phyloP scores from a whole-genome alignment of 352 stramenopile genomes.

The Pythium apleroticum region DNA sequence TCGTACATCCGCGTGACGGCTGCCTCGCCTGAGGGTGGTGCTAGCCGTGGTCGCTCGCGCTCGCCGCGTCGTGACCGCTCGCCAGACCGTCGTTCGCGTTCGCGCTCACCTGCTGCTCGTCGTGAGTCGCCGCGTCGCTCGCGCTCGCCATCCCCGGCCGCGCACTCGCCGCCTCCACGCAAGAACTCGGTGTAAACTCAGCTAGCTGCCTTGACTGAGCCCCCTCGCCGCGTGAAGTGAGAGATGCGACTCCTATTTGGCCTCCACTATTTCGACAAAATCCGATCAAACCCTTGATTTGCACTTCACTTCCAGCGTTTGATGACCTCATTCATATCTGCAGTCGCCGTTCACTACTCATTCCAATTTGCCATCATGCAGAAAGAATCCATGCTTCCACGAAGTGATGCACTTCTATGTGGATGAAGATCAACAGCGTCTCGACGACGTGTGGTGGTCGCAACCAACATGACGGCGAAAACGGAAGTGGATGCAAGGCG shows the following conservation, averaged over 20 bases:
- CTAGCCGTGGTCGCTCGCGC: conserved; percentile 51
- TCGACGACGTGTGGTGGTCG: no score
- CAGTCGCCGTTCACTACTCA: no score
- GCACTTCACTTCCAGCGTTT: not conserved
- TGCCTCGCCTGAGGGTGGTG: conserved; percentile 15
- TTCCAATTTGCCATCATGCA: no score
- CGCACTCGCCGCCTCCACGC: conserved; percentile 50
- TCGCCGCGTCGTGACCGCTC: conserved; percentile 59
- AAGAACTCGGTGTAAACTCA: conserved; percentile 73
- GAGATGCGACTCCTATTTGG: conserved; percentile 15
- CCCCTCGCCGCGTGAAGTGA: not conserved
- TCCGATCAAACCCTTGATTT: conserved; percentile 1
- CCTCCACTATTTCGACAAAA: conserved; percentile 9
- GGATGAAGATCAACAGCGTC: no score
- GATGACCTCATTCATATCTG: no score
- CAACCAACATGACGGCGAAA: no score
- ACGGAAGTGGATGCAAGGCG: no score
- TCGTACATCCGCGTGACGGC: conserved; percentile 76
- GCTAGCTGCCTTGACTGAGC: not conserved
- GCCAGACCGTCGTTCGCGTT: conserved; percentile 63
- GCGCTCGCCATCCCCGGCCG: conserved; percentile 61
- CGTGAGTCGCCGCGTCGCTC: conserved; percentile 70
- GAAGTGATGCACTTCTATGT: no score
- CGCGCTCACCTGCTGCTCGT: conserved; percentile 58
- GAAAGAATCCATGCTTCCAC: no score